These are phyloP conservation scores for Saccharomyces pastorianus DNA, from an alignment of 1,139 yeast species.

Conservation along the genomic window DNA sequence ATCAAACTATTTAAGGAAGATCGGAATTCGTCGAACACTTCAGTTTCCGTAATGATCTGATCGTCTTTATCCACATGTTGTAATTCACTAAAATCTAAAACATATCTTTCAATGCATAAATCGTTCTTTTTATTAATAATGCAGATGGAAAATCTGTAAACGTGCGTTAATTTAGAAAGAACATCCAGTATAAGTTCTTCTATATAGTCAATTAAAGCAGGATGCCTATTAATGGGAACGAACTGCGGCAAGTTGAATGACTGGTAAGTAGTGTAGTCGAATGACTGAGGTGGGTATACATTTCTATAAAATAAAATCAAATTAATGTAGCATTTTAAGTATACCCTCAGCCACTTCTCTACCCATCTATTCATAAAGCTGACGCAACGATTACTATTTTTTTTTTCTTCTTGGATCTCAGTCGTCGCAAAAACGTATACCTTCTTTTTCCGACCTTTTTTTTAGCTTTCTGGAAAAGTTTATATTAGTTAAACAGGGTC, in stretches of 20 bases:
- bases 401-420: not conserved
- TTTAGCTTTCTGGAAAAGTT: not conserved
- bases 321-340: constrained; percentile 29
- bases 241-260: constrained; percentile 30
- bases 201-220: constrained; percentile 23
- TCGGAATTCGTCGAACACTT: constrained; percentile 28
- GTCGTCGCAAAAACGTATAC: too few relatives aligned
- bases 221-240: constrained; percentile 29
- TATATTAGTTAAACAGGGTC: not conserved
- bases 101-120: constrained; percentile 25
- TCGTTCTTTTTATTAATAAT: constrained; percentile 18
- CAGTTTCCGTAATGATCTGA: constrained; percentile 15
- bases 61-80: constrained; percentile 14
- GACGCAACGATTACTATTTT: not conserved
- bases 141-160: constrained; percentile 21
- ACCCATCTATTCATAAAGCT: constrained; percentile 19
- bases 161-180: constrained; percentile 18
- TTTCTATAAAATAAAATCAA: constrained; percentile 28
- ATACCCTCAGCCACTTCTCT: constrained; percentile 27
- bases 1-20: constrained; percentile 27
- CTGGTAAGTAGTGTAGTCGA: constrained; percentile 28
- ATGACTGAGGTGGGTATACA: constrained; percentile 29
- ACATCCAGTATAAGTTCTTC: constrained; percentile 28
- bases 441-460: not conserved
- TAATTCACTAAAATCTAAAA: constrained; percentile 29